phyloP scores from a whole-genome alignment of 1,284 basidiomycete genomes.

The Rhodofomes roseus region DNA sequence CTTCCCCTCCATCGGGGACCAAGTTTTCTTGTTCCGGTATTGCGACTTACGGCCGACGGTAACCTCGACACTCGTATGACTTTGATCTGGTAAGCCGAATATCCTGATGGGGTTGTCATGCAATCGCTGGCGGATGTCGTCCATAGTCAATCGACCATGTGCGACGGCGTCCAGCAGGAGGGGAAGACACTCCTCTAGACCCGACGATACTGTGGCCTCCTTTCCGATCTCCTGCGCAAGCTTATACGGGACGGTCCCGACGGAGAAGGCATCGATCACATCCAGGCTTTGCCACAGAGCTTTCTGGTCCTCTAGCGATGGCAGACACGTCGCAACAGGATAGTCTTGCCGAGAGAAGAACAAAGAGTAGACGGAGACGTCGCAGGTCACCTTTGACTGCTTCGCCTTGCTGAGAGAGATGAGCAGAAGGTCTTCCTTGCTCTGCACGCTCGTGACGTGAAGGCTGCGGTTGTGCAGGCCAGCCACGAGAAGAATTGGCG shows the following conservation, averaged over 20 bases:
- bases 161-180: conserved; percentile 86
- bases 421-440: conserved; percentile 84
- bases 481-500: conserved; percentile 90
- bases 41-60: conserved; percentile 77
- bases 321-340: conserved; percentile 66
- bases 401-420: conserved; percentile 96
- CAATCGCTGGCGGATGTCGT: conserved; percentile 78
- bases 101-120: conserved; percentile 93
- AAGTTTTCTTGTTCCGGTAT: conserved; percentile 54
- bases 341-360: conserved; percentile 86
- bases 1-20: conserved; percentile 83
- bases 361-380: conserved; percentile 90
- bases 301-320: conserved; percentile 76
- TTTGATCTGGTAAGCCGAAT: conserved; percentile 86
- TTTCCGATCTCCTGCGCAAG: conserved; percentile 71
- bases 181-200: conserved; percentile 86
- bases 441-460: conserved; percentile 93
- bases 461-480: conserved; percentile 89
- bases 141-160: conserved; percentile 77
- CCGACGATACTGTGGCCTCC: conserved; percentile 68
- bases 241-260: conserved; percentile 82
- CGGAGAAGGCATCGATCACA: conserved; percentile 88
- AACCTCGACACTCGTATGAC: conserved; percentile 90
- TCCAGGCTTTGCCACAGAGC: conserved; percentile 87
- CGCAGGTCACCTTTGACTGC: conserved; percentile 92